Evolutionary conservation across 768 basidiomycete species (phyloP).

Genomic region (Termitomyces sp.): DNA sequence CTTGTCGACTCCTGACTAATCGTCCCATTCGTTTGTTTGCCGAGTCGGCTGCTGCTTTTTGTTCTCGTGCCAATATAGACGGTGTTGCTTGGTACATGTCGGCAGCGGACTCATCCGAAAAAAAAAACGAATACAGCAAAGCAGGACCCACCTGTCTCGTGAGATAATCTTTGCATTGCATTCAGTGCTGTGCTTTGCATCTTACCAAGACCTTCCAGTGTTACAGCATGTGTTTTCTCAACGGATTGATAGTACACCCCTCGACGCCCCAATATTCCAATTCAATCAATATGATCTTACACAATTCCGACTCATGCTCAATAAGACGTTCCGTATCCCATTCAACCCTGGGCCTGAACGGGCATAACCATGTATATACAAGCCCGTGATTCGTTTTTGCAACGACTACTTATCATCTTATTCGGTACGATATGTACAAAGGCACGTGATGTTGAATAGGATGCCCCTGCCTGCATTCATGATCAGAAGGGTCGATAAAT

Average conservation of each 20-base stretch:
- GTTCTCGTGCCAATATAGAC: neutral
- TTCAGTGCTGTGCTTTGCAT: neutral
- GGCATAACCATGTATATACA: too few relatives aligned
- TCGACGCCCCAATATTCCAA: neutral
- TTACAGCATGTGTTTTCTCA: neutral
- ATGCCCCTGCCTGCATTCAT: neutral
- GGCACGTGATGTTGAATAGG: neutral
- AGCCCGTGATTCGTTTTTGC: neutral
- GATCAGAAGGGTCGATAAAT: neutral
- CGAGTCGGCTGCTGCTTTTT: neutral
- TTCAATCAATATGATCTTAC: neutral
- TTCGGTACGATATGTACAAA: neutral
- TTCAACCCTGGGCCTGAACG: neutral
- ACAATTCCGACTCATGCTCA: too few relatives aligned
- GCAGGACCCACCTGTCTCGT: neutral
- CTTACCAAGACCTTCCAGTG: neutral
- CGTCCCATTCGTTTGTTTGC: neutral
- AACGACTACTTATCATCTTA: neutral
- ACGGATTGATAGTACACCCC: neutral
- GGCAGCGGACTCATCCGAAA: too few relatives aligned
- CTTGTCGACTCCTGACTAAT: too few relatives aligned
- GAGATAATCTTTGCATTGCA: neutral
- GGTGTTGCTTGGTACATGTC: too few relatives aligned
- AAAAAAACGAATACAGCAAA: too few relatives aligned
- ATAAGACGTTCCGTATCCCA: neutral